Percentiles rank a stretch among this genome's conserved stretches.
Conservation (phyloP, 108 stramenopile genomes). For the Cylindrotheca fusiformis region DNA sequence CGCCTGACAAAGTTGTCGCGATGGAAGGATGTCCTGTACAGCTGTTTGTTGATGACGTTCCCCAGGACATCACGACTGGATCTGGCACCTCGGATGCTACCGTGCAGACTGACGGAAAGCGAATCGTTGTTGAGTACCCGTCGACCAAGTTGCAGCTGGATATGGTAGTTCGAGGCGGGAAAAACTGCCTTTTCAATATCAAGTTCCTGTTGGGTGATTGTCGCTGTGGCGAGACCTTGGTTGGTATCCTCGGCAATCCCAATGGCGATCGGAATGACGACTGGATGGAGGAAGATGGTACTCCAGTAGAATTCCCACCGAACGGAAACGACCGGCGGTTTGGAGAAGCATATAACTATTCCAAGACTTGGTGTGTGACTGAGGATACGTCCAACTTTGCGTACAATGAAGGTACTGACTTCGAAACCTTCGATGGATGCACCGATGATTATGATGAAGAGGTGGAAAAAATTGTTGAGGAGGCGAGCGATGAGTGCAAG, state of each 20-base stretch:
- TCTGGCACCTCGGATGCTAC: not conserved
- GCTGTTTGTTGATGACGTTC: not conserved
- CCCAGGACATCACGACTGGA: not conserved
- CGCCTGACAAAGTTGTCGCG: not conserved
- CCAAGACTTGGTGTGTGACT: not conserved
- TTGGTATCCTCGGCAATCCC: conserved; percentile 13
- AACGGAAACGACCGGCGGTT: not conserved
- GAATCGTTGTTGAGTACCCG: not conserved
- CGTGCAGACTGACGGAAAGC: not conserved
- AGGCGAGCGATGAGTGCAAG: not conserved
- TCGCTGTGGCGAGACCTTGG: not conserved
- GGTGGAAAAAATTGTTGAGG: not conserved
- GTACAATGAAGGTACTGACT: not conserved
- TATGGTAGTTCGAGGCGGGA: not conserved
- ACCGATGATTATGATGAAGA: not conserved
- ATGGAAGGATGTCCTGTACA: not conserved
- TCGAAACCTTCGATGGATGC: not conserved
- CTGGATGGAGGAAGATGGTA: conserved; percentile 10
- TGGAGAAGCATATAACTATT: not conserved
- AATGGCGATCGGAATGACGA: conserved; percentile 8
- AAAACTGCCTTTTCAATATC: not conserved
- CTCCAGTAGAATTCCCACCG: not conserved
- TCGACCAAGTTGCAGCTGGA: not conserved
- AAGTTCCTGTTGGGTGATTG: not conserved
- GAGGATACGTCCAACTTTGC: not conserved